Evolutionary conservation across 139 green algal species (phyloP).

Genomic region (Raphidocelis subcapitata): DNA sequence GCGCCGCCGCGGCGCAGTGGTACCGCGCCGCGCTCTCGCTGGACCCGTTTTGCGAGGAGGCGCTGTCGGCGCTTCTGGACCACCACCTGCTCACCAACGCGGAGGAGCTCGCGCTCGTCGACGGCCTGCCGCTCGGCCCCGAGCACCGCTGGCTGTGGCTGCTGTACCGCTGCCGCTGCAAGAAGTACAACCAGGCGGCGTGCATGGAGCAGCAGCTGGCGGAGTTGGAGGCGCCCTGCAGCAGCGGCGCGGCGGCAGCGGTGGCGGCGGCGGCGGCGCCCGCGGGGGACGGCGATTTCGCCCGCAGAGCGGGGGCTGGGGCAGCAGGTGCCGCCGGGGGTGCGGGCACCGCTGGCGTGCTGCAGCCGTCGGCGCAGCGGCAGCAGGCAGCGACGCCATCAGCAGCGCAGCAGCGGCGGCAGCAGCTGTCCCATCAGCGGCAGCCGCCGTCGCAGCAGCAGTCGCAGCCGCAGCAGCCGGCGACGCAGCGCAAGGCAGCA

Average conservation of each 20-base stretch:
- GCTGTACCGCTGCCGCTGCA: conserved; percentile 70
- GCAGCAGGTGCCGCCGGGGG: not conserved
- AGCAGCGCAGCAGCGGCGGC: conserved; percentile 9
- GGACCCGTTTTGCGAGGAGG: conserved; percentile 94
- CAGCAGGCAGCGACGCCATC: not conserved
- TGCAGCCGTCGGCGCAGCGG: not conserved
- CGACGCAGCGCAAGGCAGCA: not conserved
- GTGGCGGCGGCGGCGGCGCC: too few relatives aligned
- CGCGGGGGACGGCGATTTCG: not conserved
- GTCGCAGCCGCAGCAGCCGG: conserved; percentile 1
- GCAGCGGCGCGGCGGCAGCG: not conserved
- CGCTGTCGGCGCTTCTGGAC: conserved; percentile 82
- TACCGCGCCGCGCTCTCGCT: conserved; percentile 61
- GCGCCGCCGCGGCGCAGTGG: conserved; percentile 50
- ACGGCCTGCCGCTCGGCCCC: conserved; percentile 46
- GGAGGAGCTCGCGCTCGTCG: conserved; percentile 76
- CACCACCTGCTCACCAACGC: conserved; percentile 85
- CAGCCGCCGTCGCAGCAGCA: not conserved
- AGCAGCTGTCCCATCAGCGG: conserved; percentile 20
- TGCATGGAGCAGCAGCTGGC: conserved; percentile 33
- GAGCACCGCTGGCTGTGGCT: conserved; percentile 75
- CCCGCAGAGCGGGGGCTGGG: not conserved
- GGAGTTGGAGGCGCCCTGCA: conserved; percentile 34
- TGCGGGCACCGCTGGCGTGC: not conserved
- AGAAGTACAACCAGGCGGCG: conserved; percentile 49